Evolutionary conservation across 495 filamentous ascomycete species (phyloP).

Genomic region (Trichoderma parareesei): DNA sequence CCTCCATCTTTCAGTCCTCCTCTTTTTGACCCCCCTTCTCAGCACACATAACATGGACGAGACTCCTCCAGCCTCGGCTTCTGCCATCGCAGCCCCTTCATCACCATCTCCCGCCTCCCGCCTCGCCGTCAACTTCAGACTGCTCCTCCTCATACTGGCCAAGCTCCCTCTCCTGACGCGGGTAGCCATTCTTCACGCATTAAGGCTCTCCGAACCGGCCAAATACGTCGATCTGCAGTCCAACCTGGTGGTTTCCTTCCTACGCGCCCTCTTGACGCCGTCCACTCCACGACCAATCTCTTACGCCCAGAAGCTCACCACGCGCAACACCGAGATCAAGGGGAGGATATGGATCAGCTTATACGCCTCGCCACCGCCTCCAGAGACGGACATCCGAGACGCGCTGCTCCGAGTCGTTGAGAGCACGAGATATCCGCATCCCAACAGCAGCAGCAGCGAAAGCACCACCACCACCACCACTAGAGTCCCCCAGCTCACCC

Average conservation of each 20-base stretch:
- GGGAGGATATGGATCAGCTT: slow-evolving; percentile 75
- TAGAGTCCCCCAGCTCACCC: slow-evolving; percentile 43
- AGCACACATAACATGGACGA: background rate
- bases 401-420: slow-evolving; percentile 58
- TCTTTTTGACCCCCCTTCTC: background rate
- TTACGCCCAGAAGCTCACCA: slow-evolving; percentile 52
- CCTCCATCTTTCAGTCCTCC: background rate
- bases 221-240: slow-evolving; percentile 75
- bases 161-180: slow-evolving; percentile 61
- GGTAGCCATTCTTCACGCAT: slow-evolving; percentile 56
- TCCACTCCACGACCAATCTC: slow-evolving; percentile 34
- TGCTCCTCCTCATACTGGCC: slow-evolving; percentile 42
- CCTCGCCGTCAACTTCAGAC: slow-evolving; percentile 31
- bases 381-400: slow-evolving; percentile 48
- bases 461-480: slow-evolving; percentile 21
- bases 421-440: slow-evolving; percentile 41
- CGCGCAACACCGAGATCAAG: slow-evolving; percentile 60
- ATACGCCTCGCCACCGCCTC: slow-evolving; percentile 44
- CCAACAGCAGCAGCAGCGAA: slow-evolving; percentile 14
- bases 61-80: background rate
- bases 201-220: slow-evolving; percentile 56
- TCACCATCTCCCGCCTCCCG: background rate
- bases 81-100: background rate
- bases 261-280: slow-evolving; percentile 53
- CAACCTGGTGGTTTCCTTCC: slow-evolving; percentile 58